phyloP scores from a whole-genome alignment of 2,329 filamentous ascomycete genomes.

The Colletotrichum euphorbiae region DNA sequence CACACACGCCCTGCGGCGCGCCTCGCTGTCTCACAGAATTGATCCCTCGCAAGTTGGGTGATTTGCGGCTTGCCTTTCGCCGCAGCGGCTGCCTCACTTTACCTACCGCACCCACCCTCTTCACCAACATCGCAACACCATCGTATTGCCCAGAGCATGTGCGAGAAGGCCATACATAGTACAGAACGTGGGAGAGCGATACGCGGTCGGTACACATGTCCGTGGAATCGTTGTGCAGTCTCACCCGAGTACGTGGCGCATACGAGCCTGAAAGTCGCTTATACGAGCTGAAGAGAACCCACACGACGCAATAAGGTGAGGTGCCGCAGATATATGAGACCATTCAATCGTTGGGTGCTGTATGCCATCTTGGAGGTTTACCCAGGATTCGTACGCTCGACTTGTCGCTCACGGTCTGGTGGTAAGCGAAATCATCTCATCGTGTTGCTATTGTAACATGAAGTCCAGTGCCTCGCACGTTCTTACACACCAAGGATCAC shows the following conservation, averaged over 20 bases:
- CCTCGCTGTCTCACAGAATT: background rate
- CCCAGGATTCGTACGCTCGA: too few species aligned
- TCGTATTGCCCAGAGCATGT: constrained; percentile 2
- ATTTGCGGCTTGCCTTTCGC: background rate
- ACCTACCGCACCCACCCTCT: background rate
- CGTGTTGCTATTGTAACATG: background rate
- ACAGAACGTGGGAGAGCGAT: background rate
- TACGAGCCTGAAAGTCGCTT: background rate
- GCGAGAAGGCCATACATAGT: background rate
- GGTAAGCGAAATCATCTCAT: too few species aligned
- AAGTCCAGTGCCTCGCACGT: background rate
- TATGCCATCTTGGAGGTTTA: too few species aligned
- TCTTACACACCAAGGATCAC: constrained; percentile 32
- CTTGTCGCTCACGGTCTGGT: too few species aligned
- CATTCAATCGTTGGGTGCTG: too few species aligned
- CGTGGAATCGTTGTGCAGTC: background rate
- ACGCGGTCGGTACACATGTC: background rate
- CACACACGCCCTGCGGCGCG: too few species aligned
- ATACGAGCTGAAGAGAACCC: too few species aligned
- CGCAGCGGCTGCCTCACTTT: constrained; percentile 7
- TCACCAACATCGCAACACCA: constrained; percentile 13
- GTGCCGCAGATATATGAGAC: too few species aligned
- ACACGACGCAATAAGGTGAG: too few species aligned
- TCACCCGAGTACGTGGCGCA: background rate
- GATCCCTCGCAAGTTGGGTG: background rate